Percentiles rank a stretch among this genome's conserved stretches.
These are phyloP conservation scores for Astrothelium subdiscretum DNA, from an alignment of 495 filamentous ascomycete species.

Conservation along the genomic window DNA sequence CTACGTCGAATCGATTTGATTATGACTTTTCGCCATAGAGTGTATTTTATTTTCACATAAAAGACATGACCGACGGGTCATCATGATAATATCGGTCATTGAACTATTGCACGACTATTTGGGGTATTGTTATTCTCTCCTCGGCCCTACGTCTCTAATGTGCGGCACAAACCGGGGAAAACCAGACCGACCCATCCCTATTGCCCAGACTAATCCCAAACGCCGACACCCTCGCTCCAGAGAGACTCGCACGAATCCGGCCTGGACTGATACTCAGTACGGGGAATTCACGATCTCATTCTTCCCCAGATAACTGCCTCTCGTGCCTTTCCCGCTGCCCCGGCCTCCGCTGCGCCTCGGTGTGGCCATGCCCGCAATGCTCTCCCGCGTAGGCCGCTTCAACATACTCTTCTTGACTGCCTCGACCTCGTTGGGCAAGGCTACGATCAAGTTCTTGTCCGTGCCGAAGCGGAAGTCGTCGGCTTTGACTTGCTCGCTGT, in stretches of 20 bases:
- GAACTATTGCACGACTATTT: too few species aligned
- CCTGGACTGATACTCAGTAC: slow-evolving; percentile 40
- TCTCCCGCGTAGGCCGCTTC: slow-evolving; percentile 83
- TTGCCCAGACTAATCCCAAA: not conserved
- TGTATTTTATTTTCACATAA: too few species aligned
- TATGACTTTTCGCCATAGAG: too few species aligned
- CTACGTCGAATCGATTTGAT: not conserved
- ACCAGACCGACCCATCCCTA: too few species aligned
- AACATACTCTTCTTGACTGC: slow-evolving; percentile 82
- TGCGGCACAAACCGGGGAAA: too few species aligned
- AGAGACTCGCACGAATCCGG: not conserved
- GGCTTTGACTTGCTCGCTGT: slow-evolving; percentile 90
- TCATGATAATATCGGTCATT: too few species aligned
- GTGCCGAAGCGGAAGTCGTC: slow-evolving; percentile 96
- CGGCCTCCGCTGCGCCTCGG: slow-evolving; percentile 26
- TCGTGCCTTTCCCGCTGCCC: slow-evolving; percentile 20
- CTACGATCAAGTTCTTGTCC: slow-evolving; percentile 96
- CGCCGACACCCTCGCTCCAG: not conserved
- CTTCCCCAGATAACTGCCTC: slow-evolving; percentile 48
- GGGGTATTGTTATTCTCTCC: too few species aligned
- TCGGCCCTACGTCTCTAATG: too few species aligned
- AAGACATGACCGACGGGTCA: too few species aligned
- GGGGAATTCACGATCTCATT: slow-evolving; percentile 80
- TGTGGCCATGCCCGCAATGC: slow-evolving; percentile 56
- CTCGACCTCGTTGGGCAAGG: slow-evolving; percentile 91